A percentile compares a stretch with the other conserved stretches of the same genome.
phyloP scores from a whole-genome alignment of 805 yeast genomes.

The Saccharomyces cerevisiae region DNA sequence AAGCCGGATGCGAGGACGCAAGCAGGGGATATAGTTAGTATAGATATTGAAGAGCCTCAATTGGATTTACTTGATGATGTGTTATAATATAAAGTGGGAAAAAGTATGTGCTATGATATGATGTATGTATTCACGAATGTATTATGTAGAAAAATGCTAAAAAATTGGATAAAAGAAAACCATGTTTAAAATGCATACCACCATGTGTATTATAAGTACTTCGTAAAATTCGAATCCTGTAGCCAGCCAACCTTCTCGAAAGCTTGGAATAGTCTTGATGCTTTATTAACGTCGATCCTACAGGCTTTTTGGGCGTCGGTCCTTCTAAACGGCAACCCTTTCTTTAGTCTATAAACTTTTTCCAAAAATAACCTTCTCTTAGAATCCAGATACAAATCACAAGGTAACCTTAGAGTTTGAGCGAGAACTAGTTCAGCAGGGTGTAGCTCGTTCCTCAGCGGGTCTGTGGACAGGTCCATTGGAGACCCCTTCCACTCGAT shows the following conservation, averaged over 20 bases:
- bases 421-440: constrained; percentile 89
- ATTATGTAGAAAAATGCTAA: background rate
- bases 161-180: constrained; percentile 1
- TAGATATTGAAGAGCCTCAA: background rate
- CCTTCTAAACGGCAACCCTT: constrained; percentile 77
- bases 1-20: background rate
- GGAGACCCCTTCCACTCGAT: constrained; percentile 99
- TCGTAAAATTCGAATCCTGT: constrained; percentile 59
- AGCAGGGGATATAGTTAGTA: background rate
- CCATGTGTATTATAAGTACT: constrained; percentile 30
- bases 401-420: constrained; percentile 80
- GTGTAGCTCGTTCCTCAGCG: constrained; percentile 63
- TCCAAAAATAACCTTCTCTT: constrained; percentile 82
- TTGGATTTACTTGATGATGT: background rate
- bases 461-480: constrained; percentile 79
- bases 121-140: constrained; percentile 1
- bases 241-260: constrained; percentile 91
- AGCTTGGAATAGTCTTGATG: constrained; percentile 82
- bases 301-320: constrained; percentile 98
- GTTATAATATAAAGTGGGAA: background rate
- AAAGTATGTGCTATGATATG: background rate
- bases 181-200: background rate
- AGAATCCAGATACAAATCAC: constrained; percentile 71
- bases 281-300: constrained; percentile 93
- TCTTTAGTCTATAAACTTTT: constrained; percentile 67